Percentiles rank a stretch among this genome's conserved stretches.
Conservation (phyloP, 495 filamentous ascomycete genomes). For the Penicillium daleae region DNA sequence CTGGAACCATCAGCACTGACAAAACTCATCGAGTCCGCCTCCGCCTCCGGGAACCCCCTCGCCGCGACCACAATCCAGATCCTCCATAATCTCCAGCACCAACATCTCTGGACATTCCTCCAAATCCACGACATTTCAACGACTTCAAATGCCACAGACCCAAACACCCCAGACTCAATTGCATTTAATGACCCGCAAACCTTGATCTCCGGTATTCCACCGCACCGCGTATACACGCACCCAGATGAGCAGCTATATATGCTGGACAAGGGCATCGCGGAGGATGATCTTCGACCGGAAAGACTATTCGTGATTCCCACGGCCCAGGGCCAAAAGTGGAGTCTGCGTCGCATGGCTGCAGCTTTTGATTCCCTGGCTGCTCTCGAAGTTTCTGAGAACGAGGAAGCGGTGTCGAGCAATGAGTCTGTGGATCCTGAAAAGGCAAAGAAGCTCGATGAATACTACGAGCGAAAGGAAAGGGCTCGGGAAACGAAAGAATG, state of each 20-base stretch:
- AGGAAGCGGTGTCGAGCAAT: not conserved
- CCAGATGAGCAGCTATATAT: slow-evolving; percentile 88
- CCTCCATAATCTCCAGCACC: slow-evolving; percentile 79
- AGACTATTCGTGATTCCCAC: slow-evolving; percentile 88
- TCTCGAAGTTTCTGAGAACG: slow-evolving; percentile 4
- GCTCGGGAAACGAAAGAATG: slow-evolving; percentile 39
- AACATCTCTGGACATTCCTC: slow-evolving; percentile 83
- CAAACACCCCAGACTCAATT: too few species aligned
- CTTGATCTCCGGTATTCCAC: slow-evolving; percentile 86
- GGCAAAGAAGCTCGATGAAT: slow-evolving; percentile 39
- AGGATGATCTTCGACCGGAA: slow-evolving; percentile 57
- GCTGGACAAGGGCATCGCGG: slow-evolving; percentile 58
- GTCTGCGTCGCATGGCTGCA: slow-evolving; percentile 68
- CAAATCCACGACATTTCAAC: slow-evolving; percentile 57
- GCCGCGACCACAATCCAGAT: slow-evolving; percentile 66
- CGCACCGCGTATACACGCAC: slow-evolving; percentile 83
- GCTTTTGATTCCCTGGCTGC: slow-evolving; percentile 76
- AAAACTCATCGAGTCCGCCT: slow-evolving; percentile 35
- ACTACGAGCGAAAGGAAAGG: slow-evolving; percentile 42
- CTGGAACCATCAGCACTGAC: slow-evolving; percentile 39
- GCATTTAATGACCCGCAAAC: slow-evolving; percentile 45
- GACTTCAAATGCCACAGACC: too few species aligned
- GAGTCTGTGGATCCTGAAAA: slow-evolving; percentile 27
- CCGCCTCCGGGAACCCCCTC: slow-evolving; percentile 34
- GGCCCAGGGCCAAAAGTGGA: slow-evolving; percentile 82